Conservation (phyloP, 2,329 filamentous ascomycete genomes). For the Tolypocladium endophyticum region DNA sequence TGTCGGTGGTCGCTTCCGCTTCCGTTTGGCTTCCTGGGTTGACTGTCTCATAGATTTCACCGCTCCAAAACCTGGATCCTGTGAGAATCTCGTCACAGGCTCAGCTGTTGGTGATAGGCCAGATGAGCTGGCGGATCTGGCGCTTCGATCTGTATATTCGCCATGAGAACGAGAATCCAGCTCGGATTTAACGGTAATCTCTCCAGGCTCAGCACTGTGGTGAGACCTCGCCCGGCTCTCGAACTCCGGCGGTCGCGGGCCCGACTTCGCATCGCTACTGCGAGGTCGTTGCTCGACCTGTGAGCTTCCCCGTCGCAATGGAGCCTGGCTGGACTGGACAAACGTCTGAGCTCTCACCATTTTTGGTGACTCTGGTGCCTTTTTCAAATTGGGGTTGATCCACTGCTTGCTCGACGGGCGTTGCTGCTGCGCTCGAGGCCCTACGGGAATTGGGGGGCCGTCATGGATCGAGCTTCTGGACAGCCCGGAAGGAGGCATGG, state of each 20-base stretch:
- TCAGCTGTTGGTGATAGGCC: not conserved
- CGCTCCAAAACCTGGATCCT: not conserved
- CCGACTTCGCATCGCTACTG: constrained; percentile 42
- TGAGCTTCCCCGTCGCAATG: constrained; percentile 25
- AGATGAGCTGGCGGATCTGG: not conserved
- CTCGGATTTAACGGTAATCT: constrained; percentile 31
- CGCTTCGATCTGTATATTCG: not conserved
- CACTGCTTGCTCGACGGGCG: constrained; percentile 49
- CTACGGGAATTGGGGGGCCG: constrained; percentile 39
- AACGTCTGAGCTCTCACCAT: constrained; percentile 39
- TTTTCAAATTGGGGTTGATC: constrained; percentile 45
- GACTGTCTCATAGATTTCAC: not conserved
- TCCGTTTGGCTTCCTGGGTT: constrained; percentile 6
- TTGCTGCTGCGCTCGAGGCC: constrained; percentile 41
- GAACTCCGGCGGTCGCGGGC: constrained; percentile 19
- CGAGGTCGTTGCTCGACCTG: constrained; percentile 33
- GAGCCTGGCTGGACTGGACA: constrained; percentile 27
- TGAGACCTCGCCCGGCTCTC: constrained; percentile 27
- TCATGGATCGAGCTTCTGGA: constrained; percentile 29
- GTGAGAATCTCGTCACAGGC: not conserved
- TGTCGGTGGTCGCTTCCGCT: constrained; percentile 16
- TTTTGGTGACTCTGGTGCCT: constrained; percentile 41
- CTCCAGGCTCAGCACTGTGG: constrained; percentile 36
- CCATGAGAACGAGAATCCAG: constrained; percentile 23
- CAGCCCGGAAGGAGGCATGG: constrained; percentile 26